phyloP scores from a whole-genome alignment of 2,329 filamentous ascomycete species.

The Colletotrichum neosansevieriae region DNA sequence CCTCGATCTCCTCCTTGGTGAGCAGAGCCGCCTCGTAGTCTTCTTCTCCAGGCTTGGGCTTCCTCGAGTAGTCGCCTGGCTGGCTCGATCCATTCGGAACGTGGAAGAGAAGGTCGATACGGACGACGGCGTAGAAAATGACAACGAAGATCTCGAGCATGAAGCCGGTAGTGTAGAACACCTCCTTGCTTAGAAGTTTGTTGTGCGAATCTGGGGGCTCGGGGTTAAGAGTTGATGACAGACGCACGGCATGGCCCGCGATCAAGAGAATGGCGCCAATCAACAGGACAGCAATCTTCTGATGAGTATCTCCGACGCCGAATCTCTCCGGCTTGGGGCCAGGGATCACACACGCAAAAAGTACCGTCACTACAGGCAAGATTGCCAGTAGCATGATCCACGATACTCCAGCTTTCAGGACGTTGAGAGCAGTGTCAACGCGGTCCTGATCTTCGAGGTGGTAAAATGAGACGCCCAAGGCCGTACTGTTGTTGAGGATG shows the following conservation, averaged over 20 bases:
- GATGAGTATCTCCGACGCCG: constrained; percentile 46
- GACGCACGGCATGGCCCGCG: constrained; percentile 42
- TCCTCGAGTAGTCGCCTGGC: constrained; percentile 50
- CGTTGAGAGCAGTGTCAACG: constrained; percentile 30
- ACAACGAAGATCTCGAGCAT: constrained; percentile 48
- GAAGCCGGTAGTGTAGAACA: constrained; percentile 52
- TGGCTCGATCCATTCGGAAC: constrained; percentile 46
- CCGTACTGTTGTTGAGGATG: constrained; percentile 50
- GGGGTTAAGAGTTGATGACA: constrained; percentile 44
- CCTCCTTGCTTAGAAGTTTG: constrained; percentile 48
- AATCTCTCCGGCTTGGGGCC: constrained; percentile 49
- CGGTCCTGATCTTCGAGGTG: constrained; percentile 40
- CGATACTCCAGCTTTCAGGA: constrained; percentile 42
- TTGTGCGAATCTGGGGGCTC: constrained; percentile 42
- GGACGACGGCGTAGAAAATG: constrained; percentile 44
- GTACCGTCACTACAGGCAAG: constrained; percentile 42
- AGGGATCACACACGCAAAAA: constrained; percentile 45
- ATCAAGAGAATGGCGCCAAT: constrained; percentile 40
- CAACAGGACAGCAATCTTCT: constrained; percentile 48
- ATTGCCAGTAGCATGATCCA: constrained; percentile 44
- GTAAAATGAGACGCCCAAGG: constrained; percentile 46
- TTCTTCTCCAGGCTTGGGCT: constrained; percentile 59
- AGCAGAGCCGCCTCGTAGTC: constrained; percentile 35
- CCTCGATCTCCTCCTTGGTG: constrained; percentile 33
- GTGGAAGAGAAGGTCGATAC: constrained; percentile 48